These are phyloP conservation scores for Colletotrichum falcatum DNA, from an alignment of 2,329 filamentous ascomycete species.

Conservation along the genomic window DNA sequence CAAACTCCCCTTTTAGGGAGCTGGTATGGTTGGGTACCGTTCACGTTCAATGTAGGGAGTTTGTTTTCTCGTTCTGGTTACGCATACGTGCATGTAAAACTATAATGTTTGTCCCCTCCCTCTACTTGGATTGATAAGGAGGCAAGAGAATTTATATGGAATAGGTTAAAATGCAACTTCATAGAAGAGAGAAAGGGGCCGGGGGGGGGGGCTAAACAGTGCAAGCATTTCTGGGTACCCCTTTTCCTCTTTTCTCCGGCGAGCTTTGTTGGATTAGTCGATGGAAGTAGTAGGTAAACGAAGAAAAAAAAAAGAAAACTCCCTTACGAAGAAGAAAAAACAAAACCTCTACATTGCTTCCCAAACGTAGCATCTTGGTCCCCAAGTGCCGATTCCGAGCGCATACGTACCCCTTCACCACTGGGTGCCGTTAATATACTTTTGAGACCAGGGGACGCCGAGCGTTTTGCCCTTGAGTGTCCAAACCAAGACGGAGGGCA, in stretches of 20 bases:
- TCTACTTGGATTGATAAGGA: background rate
- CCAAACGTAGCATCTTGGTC: background rate
- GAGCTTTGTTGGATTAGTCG: background rate
- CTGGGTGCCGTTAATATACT: slow-evolving; percentile 61
- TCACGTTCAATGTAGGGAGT: slow-evolving; percentile 21
- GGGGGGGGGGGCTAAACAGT: background rate
- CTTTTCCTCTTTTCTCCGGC: background rate
- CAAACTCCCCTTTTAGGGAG: background rate
- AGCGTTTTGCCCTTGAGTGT: slow-evolving; percentile 64
- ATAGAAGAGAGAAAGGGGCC: background rate
- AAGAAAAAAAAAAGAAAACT: background rate
- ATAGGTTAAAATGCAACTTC: background rate
- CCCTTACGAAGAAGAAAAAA: background rate
- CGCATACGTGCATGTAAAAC: slow-evolving; percentile 29
- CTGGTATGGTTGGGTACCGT: slow-evolving; percentile 23
- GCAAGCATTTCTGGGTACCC: background rate
- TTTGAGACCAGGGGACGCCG: slow-evolving; percentile 56
- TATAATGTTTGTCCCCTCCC: slow-evolving; percentile 1
- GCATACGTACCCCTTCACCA: slow-evolving; percentile 50
- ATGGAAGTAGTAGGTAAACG: background rate
- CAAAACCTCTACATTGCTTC: background rate
- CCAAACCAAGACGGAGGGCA: slow-evolving; percentile 65
- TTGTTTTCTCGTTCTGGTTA: slow-evolving; percentile 9
- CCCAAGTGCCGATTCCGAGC: too few species aligned
- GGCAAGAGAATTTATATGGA: background rate